Conservation (phyloP, 169 alveolate genomes). For the Plasmodium inui region DNA sequence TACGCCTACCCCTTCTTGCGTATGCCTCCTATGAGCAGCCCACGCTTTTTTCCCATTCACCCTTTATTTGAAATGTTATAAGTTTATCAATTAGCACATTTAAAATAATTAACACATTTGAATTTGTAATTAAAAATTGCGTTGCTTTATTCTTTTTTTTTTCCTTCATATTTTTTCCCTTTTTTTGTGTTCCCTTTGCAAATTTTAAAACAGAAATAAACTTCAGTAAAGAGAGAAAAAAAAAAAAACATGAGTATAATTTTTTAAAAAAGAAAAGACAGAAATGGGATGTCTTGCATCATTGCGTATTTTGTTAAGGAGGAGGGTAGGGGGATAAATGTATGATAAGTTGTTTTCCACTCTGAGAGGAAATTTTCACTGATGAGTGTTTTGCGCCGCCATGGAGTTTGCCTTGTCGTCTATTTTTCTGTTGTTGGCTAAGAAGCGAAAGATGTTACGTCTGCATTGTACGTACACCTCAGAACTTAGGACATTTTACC, state of each 20-base stretch:
- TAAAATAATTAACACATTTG: constrained; percentile 50
- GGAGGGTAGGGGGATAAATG: not conserved
- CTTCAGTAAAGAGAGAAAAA: not conserved
- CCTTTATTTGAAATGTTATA: constrained; percentile 24
- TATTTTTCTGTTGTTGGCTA: not conserved
- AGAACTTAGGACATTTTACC: not conserved
- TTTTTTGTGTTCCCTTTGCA: constrained; percentile 31
- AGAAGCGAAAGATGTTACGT: not conserved
- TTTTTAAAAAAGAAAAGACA: not conserved
- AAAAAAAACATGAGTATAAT: not conserved
- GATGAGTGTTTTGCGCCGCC: not conserved
- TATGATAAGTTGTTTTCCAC: not conserved
- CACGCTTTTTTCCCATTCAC: not conserved
- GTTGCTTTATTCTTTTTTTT: constrained; percentile 4
- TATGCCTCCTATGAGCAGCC: not conserved
- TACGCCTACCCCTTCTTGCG: not conserved
- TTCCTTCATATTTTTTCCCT: not conserved
- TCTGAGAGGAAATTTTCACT: not conserved
- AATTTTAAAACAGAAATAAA: not conserved
- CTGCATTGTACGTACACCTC: not conserved
- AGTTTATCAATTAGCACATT: constrained; percentile 43
- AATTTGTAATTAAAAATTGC: constrained; percentile 65
- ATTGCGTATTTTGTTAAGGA: not conserved
- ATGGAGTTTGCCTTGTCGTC: not conserved
- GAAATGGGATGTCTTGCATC: not conserved